phyloP scores from a whole-genome alignment of 140 eudicot species.

The Erigeron philadelphicus region DNA sequence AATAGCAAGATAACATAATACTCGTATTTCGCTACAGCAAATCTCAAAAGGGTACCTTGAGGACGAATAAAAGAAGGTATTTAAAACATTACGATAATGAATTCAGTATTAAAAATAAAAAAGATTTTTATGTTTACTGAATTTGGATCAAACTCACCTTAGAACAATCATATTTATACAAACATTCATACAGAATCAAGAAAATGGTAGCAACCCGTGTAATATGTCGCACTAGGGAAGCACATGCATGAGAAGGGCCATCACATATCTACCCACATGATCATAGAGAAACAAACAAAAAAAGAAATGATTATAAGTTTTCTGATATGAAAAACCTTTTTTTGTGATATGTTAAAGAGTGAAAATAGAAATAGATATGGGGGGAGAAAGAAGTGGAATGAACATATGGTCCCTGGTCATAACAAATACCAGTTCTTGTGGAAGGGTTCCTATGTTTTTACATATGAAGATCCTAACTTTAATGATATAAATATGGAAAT shows the following conservation, averaged over 20 bases:
- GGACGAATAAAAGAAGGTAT: neutral
- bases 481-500: constrained; percentile 31
- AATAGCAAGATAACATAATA: neutral
- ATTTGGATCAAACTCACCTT: neutral
- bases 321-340: constrained; percentile 3
- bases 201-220: constrained; percentile 12
- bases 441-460: constrained; percentile 11
- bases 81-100: constrained; percentile 1
- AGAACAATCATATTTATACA: constrained; percentile 13
- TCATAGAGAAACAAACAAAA: neutral
- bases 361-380: constrained; percentile 11
- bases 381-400: constrained; percentile 30
- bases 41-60: constrained; percentile 22
- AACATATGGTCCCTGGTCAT: constrained; percentile 15
- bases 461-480: constrained; percentile 27
- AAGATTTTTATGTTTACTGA: too few species aligned
- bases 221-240: constrained; percentile 12
- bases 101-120: neutral
- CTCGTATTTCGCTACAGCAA: neutral
- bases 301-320: neutral
- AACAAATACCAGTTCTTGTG: constrained; percentile 33
- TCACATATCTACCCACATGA: constrained; percentile 4
- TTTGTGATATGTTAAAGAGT: constrained; percentile 26
- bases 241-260: constrained; percentile 13
- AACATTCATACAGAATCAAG: constrained; percentile 15